Evolutionary conservation across 2,329 filamentous ascomycete genomes (phyloP).

Genomic region (Knoxdaviesia proteae): DNA sequence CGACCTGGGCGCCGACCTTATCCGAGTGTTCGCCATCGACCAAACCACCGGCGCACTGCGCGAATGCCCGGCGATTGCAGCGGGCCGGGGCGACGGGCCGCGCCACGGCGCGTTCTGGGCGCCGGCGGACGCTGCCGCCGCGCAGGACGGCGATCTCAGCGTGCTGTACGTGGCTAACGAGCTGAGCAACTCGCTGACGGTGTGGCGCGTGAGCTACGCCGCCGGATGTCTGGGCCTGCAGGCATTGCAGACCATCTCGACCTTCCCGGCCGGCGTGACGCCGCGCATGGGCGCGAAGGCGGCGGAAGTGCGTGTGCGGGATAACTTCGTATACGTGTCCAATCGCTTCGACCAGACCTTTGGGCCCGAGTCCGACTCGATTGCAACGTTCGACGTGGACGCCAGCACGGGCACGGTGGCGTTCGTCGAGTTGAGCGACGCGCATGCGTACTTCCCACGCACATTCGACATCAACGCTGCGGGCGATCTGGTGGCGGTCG

Average conservation of each 20-base stretch:
- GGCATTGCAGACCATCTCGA: slow-evolving; percentile 22
- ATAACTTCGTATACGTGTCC: slow-evolving; percentile 35
- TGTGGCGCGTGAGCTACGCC: slow-evolving; percentile 26
- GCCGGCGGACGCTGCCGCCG: slow-evolving; percentile 9
- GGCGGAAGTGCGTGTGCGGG: slow-evolving; percentile 30
- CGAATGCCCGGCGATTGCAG: slow-evolving; percentile 19
- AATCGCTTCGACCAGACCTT: slow-evolving; percentile 43
- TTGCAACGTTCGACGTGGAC: slow-evolving; percentile 29
- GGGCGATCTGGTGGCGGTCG: slow-evolving; percentile 40
- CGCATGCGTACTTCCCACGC: slow-evolving; percentile 37
- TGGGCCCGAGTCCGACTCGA: slow-evolving; percentile 28
- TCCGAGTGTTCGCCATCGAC: slow-evolving; percentile 31
- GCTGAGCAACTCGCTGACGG: slow-evolving; percentile 25
- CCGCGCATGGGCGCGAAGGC: slow-evolving; percentile 26
- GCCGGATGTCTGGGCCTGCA: slow-evolving; percentile 23
- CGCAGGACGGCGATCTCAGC: slow-evolving; percentile 3
- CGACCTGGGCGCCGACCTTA: slow-evolving; percentile 32
- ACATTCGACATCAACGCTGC: slow-evolving; percentile 40
- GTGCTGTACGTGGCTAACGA: slow-evolving; percentile 24
- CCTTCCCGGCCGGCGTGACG: slow-evolving; percentile 20
- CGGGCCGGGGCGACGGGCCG: slow-evolving; percentile 26
- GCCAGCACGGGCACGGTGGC: slow-evolving; percentile 22
- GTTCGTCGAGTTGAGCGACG: slow-evolving; percentile 31
- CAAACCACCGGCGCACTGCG: slow-evolving; percentile 20
- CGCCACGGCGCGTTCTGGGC: slow-evolving; percentile 31